Evolutionary conservation across 208 protist species (phyloP), one percentile per base, ranked within the genome.

Genomic region (Tritrichomonas musculus): DNA sequence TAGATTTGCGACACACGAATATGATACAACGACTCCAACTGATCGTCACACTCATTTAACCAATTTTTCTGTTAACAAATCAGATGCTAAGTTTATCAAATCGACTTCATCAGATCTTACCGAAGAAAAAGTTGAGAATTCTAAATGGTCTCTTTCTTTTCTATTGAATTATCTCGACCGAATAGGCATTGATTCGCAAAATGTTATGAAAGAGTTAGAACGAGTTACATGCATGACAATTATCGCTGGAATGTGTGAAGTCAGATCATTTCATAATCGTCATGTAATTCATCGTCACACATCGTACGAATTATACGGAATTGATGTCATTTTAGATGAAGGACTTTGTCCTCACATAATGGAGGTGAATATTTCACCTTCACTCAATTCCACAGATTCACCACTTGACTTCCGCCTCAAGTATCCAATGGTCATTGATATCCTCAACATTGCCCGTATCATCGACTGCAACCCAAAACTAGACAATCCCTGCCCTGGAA

Each of bases 251-350:
- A 33, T n/a, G 27, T 5, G 17, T 8, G 22, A 69, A 69, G 27
- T 69, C 30, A 8, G 11, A 33, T 17, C 11, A n/a, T 69, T 33
- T n/a, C 64, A 69, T n/a, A 17, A n/a, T 33, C 11, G 27, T 3
- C 27, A 69, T n/a, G 27, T 69, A n/a, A n/a, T 33, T n/a, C 27
- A 17, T 33, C 64, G 64, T 8, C 64, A 69, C 5, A 69, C 93
- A 33, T 98, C 97, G 95, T 98, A 98, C 94, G 97, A 99, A 95
- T 94, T 99, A 25, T 96, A 98, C 49, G 98, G 98, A 30, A 98
- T 98, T 94, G 98, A 99, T 94, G 96, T 99, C 44, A 94, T 99
- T 2, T 94, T 99, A 47, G 97, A 98, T 94, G 73, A 95, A 88
- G 97, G 97, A 50, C 95, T 98, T 93, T 96, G 96, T 93, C 97